These are phyloP conservation scores for Nicotiana sylvestris DNA, from an alignment of 257 asterid genomes.

Conservation along the genomic window DNA sequence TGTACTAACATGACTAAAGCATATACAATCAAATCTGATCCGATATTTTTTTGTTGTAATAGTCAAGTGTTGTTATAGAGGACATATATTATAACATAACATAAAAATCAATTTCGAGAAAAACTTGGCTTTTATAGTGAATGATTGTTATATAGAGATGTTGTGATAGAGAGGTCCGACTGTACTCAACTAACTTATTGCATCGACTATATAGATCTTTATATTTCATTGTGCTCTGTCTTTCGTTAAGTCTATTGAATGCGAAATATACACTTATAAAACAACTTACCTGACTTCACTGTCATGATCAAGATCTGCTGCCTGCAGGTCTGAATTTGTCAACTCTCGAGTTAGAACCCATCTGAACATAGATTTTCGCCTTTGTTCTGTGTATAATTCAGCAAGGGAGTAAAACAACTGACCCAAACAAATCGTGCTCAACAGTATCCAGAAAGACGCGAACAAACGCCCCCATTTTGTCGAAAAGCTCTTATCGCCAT, in stretches of 20 bases:
- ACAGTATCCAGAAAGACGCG: constrained; percentile 73
- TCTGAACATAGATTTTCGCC: constrained; percentile 41
- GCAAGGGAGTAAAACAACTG: constrained; percentile 62
- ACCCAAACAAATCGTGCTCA: constrained; percentile 71
- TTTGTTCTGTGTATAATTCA: constrained; percentile 57
- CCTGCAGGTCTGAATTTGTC: constrained; percentile 64
- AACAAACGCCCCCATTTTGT: constrained; percentile 59
- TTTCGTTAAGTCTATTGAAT: not conserved
- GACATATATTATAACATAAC: no score
- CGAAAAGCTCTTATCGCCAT: constrained; percentile 85
- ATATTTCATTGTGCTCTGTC: not conserved
- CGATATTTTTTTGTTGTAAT: no score
- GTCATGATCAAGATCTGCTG: constrained; percentile 81
- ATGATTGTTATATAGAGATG: no score
- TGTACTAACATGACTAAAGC: not conserved
- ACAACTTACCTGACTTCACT: constrained; percentile 49
- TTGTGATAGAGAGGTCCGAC: no score
- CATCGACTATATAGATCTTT: not conserved
- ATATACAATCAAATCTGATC: no score
- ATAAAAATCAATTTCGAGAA: no score
- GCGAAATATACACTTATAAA: not conserved
- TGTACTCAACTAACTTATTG: not conserved
- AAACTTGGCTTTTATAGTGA: no score
- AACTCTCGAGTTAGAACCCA: constrained; percentile 66
- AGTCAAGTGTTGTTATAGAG: no score